Evolutionary conservation across 2,329 filamentous ascomycete species (phyloP), one percentile per base, ranked within the genome.

Genomic region (Talaromyces sp.): DNA sequence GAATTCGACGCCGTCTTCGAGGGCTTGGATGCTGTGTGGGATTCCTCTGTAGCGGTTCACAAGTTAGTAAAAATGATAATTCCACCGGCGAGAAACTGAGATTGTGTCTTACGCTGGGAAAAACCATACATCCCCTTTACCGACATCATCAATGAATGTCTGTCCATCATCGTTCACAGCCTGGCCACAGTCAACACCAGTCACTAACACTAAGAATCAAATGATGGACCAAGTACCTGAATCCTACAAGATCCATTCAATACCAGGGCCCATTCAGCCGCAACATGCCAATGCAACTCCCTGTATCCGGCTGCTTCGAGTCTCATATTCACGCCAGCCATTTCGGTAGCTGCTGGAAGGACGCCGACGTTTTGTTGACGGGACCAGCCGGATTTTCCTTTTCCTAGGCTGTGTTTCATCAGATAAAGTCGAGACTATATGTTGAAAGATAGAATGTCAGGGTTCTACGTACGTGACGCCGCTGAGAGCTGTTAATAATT

Each of bases 101-200:
- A 29, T 51, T 11, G 13, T 22, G 1, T 11, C 72, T 64, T 31
- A 77, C 76, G 88, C 87, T 25, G 91, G 91, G 78, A 93, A 93
- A 72, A 91, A 93, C 90, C 90, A 93, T 6, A 93, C 76, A 71
- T 93, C 91, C 4, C 91, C 91, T 72, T 90, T 88, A 72, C 87
- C 84, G 25, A 93, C 78, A 72, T 93, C 91, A 69, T 92, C 91
- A 67, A 93, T 85, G 74, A 92, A 93, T 68, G 87, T 91, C 67
- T 90, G 87, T 10, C 91, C 91, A 67, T 93, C 88, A 43, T 76
- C 73, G 11, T 77, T 75, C 2, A 77, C 69, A 29, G 75, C 75
- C 75, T 77, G 38, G 38, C 29, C 1, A 27, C 27, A 19, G 5
- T 40, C 5, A 59, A 19, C 22, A 40, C n/a, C n/a, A n/a, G n/a